Evolutionary conservation across 495 filamentous ascomycete genomes (phyloP), one percentile per base, ranked within the genome.

Genomic region (Lasiosphaeria hispida): DNA sequence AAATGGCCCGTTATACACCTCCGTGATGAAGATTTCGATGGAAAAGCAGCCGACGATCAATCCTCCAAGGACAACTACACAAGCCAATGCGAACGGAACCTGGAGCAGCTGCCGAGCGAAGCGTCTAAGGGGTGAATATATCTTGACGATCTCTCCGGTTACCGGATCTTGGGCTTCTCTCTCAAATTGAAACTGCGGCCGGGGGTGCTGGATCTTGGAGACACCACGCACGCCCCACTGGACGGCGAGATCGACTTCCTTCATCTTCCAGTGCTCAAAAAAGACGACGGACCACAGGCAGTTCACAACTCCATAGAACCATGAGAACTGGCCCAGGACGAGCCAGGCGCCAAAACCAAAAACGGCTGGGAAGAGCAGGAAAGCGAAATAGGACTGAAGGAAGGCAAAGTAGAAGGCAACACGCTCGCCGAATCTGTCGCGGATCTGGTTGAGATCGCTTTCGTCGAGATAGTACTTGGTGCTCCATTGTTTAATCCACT

Each of bases 371-470:
- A 94, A 90, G 9, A 90, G 69, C 30, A 96, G 75, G 68, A 96
- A 96, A 37, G 80, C 75, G 66, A 96, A 95, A 72, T 98, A 98
- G 0, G 88, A 87, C 75, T 96, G 91, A 53, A 96, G 76, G 71
- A 98, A 98, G 2, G 95, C 87, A 67, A 98, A 98, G 74, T 98
- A 98, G 66, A 92, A 97, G 19, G 89, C 94, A 53, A 97, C 90
- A 71, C 87, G 91, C 75, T 97, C 95, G 53, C 94, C 94, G 60
- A 97, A 90, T 35, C 85, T 84, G 70, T 96, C 82, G n/a, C 91
- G 81, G 53, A 98, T 95, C 52, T 87, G 83, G 60, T 87, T 85
- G 39, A 97, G 71, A 57, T 98, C 95, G 35, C 87, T 81, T 0
- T 83, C 77, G 17, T 83, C 86, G 14, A 97, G 80, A 55, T 90